These are phyloP conservation scores for Lichtheimia corymbifera DNA, from an alignment of 371 early-diverging fungal species.

Conservation along the genomic window DNA sequence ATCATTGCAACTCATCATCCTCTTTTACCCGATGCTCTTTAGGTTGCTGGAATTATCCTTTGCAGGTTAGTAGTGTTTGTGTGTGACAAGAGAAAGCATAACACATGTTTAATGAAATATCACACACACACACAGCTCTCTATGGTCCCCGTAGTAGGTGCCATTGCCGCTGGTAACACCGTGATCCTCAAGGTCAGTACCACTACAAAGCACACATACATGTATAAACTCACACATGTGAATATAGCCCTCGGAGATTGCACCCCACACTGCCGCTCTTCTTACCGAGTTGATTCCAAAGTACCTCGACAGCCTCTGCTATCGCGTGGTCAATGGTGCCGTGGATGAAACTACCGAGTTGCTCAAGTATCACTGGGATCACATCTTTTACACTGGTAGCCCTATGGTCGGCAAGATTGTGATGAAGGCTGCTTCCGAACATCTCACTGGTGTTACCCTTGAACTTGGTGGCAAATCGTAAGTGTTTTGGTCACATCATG, in stretches of 20 bases:
- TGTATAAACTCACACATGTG: background rate
- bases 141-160: slow-evolving; percentile 62
- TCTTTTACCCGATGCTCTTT: background rate
- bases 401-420: slow-evolving; percentile 77
- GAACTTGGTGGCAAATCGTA: slow-evolving; percentile 87
- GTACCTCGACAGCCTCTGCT: slow-evolving; percentile 72
- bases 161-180: slow-evolving; percentile 90
- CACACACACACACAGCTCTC: slow-evolving; percentile 53
- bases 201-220: too few species aligned
- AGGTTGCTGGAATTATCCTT: slow-evolving; percentile 54
- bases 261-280: slow-evolving; percentile 66
- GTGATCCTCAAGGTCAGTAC: slow-evolving; percentile 65
- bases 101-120: slow-evolving; percentile 67
- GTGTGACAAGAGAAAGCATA: slow-evolving; percentile 15
- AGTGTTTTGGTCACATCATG: slow-evolving; percentile 8
- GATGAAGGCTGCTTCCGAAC: slow-evolving; percentile 73
- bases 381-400: slow-evolving; percentile 90
- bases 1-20: background rate
- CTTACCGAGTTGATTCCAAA: slow-evolving; percentile 66
- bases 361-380: slow-evolving; percentile 74
- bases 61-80: slow-evolving; percentile 24
- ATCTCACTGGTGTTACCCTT: slow-evolving; percentile 76
- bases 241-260: slow-evolving; percentile 72
- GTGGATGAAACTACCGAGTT: slow-evolving; percentile 77
- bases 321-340: slow-evolving; percentile 79